phyloP scores from a whole-genome alignment of 2,329 filamentous ascomycete species.

The Epichloe sylvatica region DNA sequence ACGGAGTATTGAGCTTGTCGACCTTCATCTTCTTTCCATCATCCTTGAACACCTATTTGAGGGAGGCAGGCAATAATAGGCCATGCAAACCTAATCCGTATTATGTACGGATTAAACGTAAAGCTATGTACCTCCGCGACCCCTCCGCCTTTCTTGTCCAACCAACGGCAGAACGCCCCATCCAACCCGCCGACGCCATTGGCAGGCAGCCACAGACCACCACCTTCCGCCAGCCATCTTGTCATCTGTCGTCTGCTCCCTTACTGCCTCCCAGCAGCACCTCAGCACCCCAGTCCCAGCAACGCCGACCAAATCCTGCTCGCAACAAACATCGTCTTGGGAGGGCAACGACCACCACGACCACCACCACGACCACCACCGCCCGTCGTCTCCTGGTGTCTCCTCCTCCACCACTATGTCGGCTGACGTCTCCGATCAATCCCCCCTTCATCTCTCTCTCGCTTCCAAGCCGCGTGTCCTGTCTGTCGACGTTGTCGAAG shows the following conservation, averaged over 20 bases:
- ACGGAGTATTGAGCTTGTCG: too few relatives aligned
- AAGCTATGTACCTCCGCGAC: conserved; percentile 1
- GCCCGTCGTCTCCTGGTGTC: neutral
- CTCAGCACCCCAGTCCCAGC: neutral
- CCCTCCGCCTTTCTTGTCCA: neutral
- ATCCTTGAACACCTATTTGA: too few relatives aligned
- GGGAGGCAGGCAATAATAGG: too few relatives aligned
- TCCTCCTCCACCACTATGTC: conserved; percentile 3
- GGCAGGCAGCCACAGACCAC: conserved; percentile 1
- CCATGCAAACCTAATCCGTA: too few relatives aligned
- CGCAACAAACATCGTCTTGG: neutral
- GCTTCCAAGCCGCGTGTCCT: too few relatives aligned
- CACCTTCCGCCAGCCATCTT: neutral
- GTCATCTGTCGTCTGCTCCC: neutral
- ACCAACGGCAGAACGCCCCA: neutral
- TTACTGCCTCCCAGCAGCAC: neutral
- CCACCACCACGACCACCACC: neutral
- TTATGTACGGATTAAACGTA: too few relatives aligned
- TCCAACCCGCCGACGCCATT: neutral
- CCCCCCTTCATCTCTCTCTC: neutral
- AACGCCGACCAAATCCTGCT: neutral
- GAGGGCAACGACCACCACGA: neutral
- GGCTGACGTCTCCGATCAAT: conserved; percentile 6
- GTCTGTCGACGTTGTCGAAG: neutral
- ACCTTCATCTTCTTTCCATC: too few relatives aligned